Evolutionary conservation across 164 flowering plant species (phyloP).

Genomic region (Brasenia schreberi): DNA sequence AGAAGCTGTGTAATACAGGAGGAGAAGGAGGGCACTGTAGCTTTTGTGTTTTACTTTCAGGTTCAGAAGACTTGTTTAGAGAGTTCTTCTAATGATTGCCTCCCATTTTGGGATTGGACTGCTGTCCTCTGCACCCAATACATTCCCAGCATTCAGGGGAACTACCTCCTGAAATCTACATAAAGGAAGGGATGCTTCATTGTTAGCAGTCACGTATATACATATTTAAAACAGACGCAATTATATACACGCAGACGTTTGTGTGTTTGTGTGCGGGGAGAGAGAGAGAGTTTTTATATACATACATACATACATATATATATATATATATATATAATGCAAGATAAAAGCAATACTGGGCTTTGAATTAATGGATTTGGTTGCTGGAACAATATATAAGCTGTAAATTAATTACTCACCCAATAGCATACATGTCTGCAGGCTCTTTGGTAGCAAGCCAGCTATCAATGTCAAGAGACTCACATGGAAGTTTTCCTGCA

Average conservation of each 20-base stretch:
- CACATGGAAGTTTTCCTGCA: conserved; percentile 67
- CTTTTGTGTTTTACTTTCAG: conserved; percentile 52
- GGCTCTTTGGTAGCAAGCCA: conserved; percentile 77
- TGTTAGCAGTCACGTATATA: not conserved
- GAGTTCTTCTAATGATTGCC: conserved; percentile 78
- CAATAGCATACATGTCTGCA: conserved; percentile 74
- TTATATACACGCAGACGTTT: no score
- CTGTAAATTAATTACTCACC: conserved; percentile 31
- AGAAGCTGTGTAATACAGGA: conserved; percentile 48
- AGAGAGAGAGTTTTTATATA: no score
- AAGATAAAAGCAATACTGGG: no score
- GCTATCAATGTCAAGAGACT: conserved; percentile 71
- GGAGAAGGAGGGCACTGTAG: conserved; percentile 83
- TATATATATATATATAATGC: no score
- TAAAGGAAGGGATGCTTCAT: not conserved
- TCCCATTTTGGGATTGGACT: conserved; percentile 91
- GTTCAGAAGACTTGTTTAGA: conserved; percentile 48
- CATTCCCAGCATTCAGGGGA: conserved; percentile 47
- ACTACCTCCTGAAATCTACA: conserved; percentile 64
- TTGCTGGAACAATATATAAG: no score
- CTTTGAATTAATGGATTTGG: no score
- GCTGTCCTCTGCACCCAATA: conserved; percentile 38
- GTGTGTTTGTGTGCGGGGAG: no score
- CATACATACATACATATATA: no score
- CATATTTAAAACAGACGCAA: no score